Base-by-base conservation (phyloP, 108 stramenopile genomes). In the Pseudonitzschia multistriata region DNA sequence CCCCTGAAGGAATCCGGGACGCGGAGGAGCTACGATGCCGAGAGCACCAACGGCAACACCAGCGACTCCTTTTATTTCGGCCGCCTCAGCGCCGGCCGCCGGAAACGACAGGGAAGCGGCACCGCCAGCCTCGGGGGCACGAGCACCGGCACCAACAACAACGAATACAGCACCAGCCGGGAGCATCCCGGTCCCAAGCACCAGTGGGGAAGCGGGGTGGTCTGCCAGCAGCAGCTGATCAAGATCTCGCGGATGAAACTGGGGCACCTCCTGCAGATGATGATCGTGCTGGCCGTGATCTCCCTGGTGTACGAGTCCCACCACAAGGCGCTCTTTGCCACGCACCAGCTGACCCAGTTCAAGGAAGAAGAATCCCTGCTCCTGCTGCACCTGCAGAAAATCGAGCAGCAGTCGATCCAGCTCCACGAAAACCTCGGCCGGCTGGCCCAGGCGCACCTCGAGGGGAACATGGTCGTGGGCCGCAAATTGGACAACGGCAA, bases 381-480 rank as follows among this genome's bases (percentile, higher is more conserved):
- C 22, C 7, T 85, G 28, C 42, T 78, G 25, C 80, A 85, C 59
- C 45, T 85, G 21, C 71, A 81, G 27, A 67, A 71, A 47, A 68
- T 85, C 45, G 84, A 85, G 63, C 73, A 76, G 27, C 77, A 80
- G 47, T 72, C 80, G 21, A 65, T 78, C 27, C 71, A 81, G 28
- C 72, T 85, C 29, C 80, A 78, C 54, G 78, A 81, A 35, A 78
- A 78, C 50, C 55, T 76, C 30, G 52, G 69, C 34, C 68, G 68
- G 31, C 47, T 67, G 47, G 71, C 71, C 1, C 70, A 72, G 40
- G 49, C 60, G 29, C 70, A 33, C 49, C 34, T 54, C 13, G 19
- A 45, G 13, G 31, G 21, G 10, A 17, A 24, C 19, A 48, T 14
- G 3, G 24, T 10, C 29, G 70, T 59, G 47, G 25, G 17, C 29